phyloP scores from a whole-genome alignment of 331 rosid species.

The Stylosanthes scabra region DNA sequence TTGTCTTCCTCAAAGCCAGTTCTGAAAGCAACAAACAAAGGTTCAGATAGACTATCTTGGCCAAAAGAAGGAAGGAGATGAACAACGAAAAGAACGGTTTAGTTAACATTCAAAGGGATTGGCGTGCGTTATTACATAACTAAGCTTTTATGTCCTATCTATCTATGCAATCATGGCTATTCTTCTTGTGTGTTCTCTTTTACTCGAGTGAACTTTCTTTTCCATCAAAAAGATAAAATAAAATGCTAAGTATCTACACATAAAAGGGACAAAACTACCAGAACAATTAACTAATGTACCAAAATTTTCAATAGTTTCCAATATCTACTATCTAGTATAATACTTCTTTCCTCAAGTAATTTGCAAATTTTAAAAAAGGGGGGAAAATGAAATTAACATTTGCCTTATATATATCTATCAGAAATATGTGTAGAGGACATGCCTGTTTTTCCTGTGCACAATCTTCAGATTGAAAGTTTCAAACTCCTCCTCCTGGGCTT shows the following conservation, averaged over 20 bases:
- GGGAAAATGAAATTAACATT: too few relatives aligned
- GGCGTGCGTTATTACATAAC: slow-evolving; percentile 12
- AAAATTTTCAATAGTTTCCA: too few relatives aligned
- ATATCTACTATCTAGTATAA: too few relatives aligned
- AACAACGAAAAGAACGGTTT: slow-evolving; percentile 8
- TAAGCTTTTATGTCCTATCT: not conserved
- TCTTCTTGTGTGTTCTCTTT: too few relatives aligned
- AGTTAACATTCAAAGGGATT: slow-evolving; percentile 10
- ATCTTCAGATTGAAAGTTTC: slow-evolving; percentile 97
- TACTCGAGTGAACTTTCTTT: too few relatives aligned
- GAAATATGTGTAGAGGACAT: slow-evolving; percentile 39
- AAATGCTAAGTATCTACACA: too few relatives aligned
- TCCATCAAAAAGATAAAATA: too few relatives aligned
- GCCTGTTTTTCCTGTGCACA: slow-evolving; percentile 99
- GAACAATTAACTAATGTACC: too few relatives aligned
- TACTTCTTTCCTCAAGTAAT: too few relatives aligned
- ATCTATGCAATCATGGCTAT: too few relatives aligned
- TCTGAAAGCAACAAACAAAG: slow-evolving; percentile 60
- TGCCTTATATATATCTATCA: not conserved
- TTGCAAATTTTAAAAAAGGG: too few relatives aligned
- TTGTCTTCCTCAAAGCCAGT: slow-evolving; percentile 99
- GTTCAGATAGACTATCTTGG: slow-evolving; percentile 43
- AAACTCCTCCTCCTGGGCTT: slow-evolving; percentile 97
- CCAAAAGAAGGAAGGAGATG: not conserved
- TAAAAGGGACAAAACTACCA: too few relatives aligned